Evolutionary conservation across 805 yeast genomes (phyloP).

Genomic region (Wickerhamiella domercqiae): DNA sequence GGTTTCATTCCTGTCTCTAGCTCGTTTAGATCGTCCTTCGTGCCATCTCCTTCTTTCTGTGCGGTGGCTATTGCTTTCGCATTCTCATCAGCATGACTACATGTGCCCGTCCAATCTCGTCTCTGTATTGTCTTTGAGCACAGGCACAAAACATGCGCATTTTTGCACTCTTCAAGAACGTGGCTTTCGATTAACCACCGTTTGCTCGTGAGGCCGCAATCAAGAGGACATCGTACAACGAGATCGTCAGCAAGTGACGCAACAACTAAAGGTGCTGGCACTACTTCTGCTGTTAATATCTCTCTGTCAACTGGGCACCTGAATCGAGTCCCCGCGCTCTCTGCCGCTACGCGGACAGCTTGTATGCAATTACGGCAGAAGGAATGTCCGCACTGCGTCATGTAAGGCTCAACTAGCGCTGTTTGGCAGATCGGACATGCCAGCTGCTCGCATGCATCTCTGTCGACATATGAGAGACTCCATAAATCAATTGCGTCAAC

Average conservation of each 20-base stretch:
- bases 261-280: conserved; percentile 42
- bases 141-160: conserved; percentile 27
- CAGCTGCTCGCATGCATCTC: conserved; percentile 17
- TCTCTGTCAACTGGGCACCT: conserved; percentile 51
- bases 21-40: conserved; percentile 4
- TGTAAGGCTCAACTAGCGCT: conserved; percentile 44
- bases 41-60: too few species aligned
- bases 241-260: conserved; percentile 48
- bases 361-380: conserved; percentile 42
- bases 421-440: conserved; percentile 53
- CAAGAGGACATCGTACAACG: conserved; percentile 43
- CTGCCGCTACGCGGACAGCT: conserved; percentile 15
- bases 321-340: conserved; percentile 6
- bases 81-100: conserved; percentile 7
- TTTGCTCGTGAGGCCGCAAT: conserved; percentile 42
- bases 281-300: conserved; percentile 27
- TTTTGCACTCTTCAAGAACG: conserved; percentile 28
- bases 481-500: conserved; percentile 18
- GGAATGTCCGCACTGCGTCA: conserved; percentile 55
- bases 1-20: neutral
- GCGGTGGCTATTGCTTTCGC: too few species aligned
- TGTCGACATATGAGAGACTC: conserved; percentile 17
- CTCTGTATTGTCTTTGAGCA: conserved; percentile 18
- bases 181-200: conserved; percentile 46
- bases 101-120: conserved; percentile 9